These are phyloP conservation scores for Astrephomene gubernaculifera DNA, from an alignment of 139 green algal species.

Conservation along the genomic window DNA sequence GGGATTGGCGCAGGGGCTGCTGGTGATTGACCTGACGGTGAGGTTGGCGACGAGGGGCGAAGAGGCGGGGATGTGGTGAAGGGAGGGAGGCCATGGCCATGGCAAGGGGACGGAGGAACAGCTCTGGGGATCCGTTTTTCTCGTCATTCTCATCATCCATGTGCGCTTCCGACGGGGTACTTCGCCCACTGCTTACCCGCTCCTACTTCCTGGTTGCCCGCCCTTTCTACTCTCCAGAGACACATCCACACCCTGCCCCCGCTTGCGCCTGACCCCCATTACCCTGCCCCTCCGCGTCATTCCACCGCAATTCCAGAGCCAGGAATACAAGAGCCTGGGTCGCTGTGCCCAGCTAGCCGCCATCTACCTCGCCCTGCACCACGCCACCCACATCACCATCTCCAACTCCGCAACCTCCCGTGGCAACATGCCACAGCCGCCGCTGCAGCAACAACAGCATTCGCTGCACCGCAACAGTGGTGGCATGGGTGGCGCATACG, in stretches of 20 bases:
- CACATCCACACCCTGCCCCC: no score
- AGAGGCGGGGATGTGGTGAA: not conserved
- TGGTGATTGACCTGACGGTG: conserved; percentile 22
- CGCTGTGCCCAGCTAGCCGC: conserved; percentile 19
- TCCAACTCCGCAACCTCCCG: not conserved
- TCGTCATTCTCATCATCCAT: no score
- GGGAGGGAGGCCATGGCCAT: not conserved
- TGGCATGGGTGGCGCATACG: not conserved
- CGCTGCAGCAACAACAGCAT: not conserved
- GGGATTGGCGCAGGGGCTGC: conserved; percentile 24
- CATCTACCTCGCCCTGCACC: conserved; percentile 27
- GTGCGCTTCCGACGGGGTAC: no score
- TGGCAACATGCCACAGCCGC: not conserved
- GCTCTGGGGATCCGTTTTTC: no score
- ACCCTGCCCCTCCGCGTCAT: no score
- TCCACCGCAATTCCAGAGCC: no score
- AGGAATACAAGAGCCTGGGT: not conserved
- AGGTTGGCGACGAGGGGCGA: not conserved
- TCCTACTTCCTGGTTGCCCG: no score
- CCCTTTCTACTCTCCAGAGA: no score
- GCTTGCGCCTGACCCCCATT: no score
- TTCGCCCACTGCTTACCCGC: no score
- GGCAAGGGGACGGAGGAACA: no score
- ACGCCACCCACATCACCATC: conserved; percentile 43
- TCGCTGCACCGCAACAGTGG: not conserved